Evolutionary conservation across 1,284 basidiomycete species (phyloP).

Genomic region (Ganoderma boninense): DNA sequence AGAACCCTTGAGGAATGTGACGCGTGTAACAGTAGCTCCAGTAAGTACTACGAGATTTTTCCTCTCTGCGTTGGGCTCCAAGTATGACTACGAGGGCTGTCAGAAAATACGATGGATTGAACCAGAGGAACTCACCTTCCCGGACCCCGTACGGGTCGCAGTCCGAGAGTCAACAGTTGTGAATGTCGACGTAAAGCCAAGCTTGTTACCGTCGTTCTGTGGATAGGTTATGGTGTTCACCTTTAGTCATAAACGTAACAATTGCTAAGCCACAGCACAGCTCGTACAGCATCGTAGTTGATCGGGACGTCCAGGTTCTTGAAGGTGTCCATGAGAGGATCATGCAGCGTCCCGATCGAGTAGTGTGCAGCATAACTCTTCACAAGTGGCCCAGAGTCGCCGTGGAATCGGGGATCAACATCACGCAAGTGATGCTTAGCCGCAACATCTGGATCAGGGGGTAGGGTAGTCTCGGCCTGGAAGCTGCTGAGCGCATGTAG

Average conservation of each 20-base stretch:
- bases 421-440: slow-evolving; percentile 3
- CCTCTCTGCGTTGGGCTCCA: slow-evolving; percentile 12
- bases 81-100: slow-evolving; percentile 13
- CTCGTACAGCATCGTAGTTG: slow-evolving; percentile 13
- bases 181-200: slow-evolving; percentile 4
- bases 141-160: slow-evolving; percentile 13
- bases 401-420: slow-evolving; percentile 20
- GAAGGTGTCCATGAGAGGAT: slow-evolving; percentile 20
- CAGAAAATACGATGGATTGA: background rate
- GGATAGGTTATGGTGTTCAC: background rate
- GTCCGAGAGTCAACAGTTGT: slow-evolving; percentile 13
- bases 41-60: slow-evolving; percentile 27
- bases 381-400: slow-evolving; percentile 33
- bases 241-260: background rate
- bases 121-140: slow-evolving; percentile 2
- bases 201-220: slow-evolving; percentile 14
- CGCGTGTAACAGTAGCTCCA: slow-evolving; percentile 18
- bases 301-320: slow-evolving; percentile 21
- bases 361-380: slow-evolving; percentile 20
- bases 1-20: slow-evolving; percentile 11
- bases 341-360: slow-evolving; percentile 5
- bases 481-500: background rate
- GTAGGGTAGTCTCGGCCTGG: slow-evolving; percentile 18
- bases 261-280: background rate
- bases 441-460: background rate